Percentiles rank a stretch among this genome's conserved stretches.
Evolutionary conservation across 2,329 filamentous ascomycete genomes (phyloP).

Genomic region (Drechslera avenae): DNA sequence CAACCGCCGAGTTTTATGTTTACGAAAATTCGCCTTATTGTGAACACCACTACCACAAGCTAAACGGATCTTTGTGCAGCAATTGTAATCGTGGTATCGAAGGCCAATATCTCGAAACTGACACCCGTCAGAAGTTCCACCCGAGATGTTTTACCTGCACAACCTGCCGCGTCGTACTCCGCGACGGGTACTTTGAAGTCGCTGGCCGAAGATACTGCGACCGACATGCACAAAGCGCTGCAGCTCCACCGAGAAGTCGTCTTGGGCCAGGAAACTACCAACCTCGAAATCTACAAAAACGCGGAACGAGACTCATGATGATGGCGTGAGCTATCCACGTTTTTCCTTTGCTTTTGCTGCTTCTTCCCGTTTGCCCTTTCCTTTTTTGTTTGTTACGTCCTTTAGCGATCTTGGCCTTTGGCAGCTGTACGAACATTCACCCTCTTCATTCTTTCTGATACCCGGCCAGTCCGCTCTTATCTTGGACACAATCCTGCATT

Average conservation of each 20-base stretch:
- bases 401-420: slow-evolving; percentile 17
- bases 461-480: slow-evolving; percentile 31
- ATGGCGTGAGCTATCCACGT: slow-evolving; percentile 44
- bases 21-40: slow-evolving; percentile 87
- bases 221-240: slow-evolving; percentile 73
- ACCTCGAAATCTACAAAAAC: slow-evolving; percentile 52
- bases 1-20: slow-evolving; percentile 91
- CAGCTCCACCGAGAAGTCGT: slow-evolving; percentile 46
- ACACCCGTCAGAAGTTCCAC: slow-evolving; percentile 78
- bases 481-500: slow-evolving; percentile 5
- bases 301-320: slow-evolving; percentile 59
- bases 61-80: slow-evolving; percentile 85
- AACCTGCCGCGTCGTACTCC: slow-evolving; percentile 74
- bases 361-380: slow-evolving; percentile 1
- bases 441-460: slow-evolving; percentile 25
- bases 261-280: slow-evolving; percentile 47
- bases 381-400: slow-evolving; percentile 3
- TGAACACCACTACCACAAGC: slow-evolving; percentile 86
- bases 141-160: slow-evolving; percentile 83
- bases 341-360: neutral
- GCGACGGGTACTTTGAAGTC: slow-evolving; percentile 90
- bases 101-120: slow-evolving; percentile 89
- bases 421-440: slow-evolving; percentile 21
- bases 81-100: slow-evolving; percentile 86
- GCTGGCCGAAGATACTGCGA: slow-evolving; percentile 82